Evolutionary conservation across 2,329 filamentous ascomycete genomes (phyloP), one percentile per base, ranked within the genome.

Genomic region (Diaporthe velutina): DNA sequence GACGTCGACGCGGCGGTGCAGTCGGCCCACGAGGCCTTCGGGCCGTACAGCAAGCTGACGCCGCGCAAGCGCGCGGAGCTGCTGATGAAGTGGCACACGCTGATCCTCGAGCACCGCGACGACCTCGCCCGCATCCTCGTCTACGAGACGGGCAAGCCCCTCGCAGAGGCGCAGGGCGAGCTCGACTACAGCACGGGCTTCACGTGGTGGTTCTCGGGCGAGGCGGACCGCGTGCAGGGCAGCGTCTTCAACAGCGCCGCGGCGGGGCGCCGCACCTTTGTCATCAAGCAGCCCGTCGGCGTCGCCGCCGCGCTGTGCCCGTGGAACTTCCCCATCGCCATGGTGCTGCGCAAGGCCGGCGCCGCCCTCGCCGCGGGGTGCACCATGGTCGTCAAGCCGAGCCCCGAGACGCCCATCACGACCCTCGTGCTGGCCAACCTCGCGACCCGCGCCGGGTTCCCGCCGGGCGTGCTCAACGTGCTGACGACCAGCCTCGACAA

Each of bases 231-330:
- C 68, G 79, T 87, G 35, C 92, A 79, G 85, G 93, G 93, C 22
- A 88, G 88, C 0, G 87, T 93, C 6, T 88, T 90, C 60, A 86
- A 87, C 0, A 88, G 92, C 0, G 85, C 93, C 0, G 84, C 90
- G 0, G 90, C 93, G 0, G 90, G 91, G 42, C 86, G 93, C 8
- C 87, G 93, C 17, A 87, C 92, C 3, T 90, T 96, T 76, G 93
- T 92, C 0, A 89, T 95, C 78, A 96, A 96, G 85, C 93, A 94
- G 82, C 93, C 93, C 0, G 88, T 94, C 74, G 93, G 93, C 73
- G 92, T 94, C 15, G 87, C 90, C 0, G 92, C 89, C 0, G 93
- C 92, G 0, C 83, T 95, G 22, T 92, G 94, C 2, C 93, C 93
- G 6, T 94, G 93, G 93, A 93, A 94, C 79, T 94, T 93, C 77